Percentiles rank a stretch among this genome's conserved stretches.
Conservation (phyloP, 306 rosid species). For the Castanea mollissima region DNA sequence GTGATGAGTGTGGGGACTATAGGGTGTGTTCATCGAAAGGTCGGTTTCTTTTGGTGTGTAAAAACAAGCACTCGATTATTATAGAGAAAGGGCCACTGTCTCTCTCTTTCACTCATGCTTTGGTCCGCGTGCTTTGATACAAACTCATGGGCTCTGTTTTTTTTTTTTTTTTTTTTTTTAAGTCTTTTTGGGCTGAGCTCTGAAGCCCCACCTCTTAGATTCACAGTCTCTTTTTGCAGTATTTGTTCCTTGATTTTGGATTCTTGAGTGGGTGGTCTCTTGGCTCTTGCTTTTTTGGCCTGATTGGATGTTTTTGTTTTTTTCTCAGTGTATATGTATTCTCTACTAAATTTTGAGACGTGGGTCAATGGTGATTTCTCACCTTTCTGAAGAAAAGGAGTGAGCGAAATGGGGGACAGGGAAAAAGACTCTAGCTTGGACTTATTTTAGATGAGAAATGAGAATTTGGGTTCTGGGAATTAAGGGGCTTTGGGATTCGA, state of each 20-base stretch:
- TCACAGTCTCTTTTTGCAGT: conserved; percentile 57
- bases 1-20: conserved; percentile 35
- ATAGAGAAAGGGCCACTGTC: conserved; percentile 14
- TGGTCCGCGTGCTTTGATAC: conserved; percentile 83
- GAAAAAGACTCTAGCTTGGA: conserved; percentile 10
- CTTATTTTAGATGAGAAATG: neutral
- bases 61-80: conserved; percentile 47
- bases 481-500: conserved; percentile 1
- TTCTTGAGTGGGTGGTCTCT: conserved; percentile 7
- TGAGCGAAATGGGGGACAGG: neutral
- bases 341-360: conserved; percentile 14
- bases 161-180: neutral
- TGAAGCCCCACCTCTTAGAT: conserved; percentile 41
- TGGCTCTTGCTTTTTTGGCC: conserved; percentile 35
- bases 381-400: neutral
- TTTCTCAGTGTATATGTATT: conserved; percentile 8
- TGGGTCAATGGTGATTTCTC: conserved; percentile 20
- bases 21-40: conserved; percentile 60
- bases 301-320: conserved; percentile 36
- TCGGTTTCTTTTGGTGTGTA: conserved; percentile 60
- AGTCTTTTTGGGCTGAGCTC: conserved; percentile 18
- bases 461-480: conserved; percentile 15
- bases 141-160: conserved; percentile 35
- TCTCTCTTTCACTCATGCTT: conserved; percentile 41
- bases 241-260: conserved; percentile 55